A percentile compares a stretch with the other conserved stretches of the same genome.
phyloP scores from a whole-genome alignment of 2,329 filamentous ascomycete species.

The Xylariaceae sp. region DNA sequence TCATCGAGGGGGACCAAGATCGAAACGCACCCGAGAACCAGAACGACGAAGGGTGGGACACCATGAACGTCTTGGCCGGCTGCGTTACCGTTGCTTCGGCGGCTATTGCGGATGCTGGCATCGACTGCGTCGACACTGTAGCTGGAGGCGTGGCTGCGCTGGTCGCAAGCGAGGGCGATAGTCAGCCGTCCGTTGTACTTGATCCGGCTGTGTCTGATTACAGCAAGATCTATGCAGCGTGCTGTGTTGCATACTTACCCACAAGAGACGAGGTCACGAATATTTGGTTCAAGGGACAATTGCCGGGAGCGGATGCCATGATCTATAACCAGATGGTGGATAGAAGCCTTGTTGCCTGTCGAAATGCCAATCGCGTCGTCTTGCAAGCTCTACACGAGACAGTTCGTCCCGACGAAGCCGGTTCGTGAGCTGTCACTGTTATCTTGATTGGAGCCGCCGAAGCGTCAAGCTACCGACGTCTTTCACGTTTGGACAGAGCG shows the following conservation, averaged over 20 bases:
- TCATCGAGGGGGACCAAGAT: constrained; percentile 91
- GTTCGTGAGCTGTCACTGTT: constrained; percentile 14
- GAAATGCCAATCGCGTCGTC: constrained; percentile 38
- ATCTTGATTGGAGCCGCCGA: not conserved
- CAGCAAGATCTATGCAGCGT: constrained; percentile 70
- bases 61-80: constrained; percentile 86
- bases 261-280: constrained; percentile 88
- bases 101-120: constrained; percentile 88
- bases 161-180: constrained; percentile 41
- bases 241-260: constrained; percentile 86
- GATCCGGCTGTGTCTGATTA: constrained; percentile 84
- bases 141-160: constrained; percentile 85
- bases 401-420: constrained; percentile 19
- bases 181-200: constrained; percentile 53
- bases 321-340: constrained; percentile 39
- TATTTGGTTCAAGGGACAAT: constrained; percentile 81
- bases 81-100: constrained; percentile 93
- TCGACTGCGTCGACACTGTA: constrained; percentile 90
- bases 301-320: constrained; percentile 39
- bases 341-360: constrained; percentile 37
- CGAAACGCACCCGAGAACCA: constrained; percentile 43
- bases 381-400: constrained; percentile 36
- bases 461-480: no score
- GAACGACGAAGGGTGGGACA: constrained; percentile 69
- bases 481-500: no score